A percentile compares a stretch with the other conserved stretches of the same genome.
These are phyloP conservation scores for Hansenula sp. DNA, from an alignment of 1,139 yeast species.

Conservation along the genomic window DNA sequence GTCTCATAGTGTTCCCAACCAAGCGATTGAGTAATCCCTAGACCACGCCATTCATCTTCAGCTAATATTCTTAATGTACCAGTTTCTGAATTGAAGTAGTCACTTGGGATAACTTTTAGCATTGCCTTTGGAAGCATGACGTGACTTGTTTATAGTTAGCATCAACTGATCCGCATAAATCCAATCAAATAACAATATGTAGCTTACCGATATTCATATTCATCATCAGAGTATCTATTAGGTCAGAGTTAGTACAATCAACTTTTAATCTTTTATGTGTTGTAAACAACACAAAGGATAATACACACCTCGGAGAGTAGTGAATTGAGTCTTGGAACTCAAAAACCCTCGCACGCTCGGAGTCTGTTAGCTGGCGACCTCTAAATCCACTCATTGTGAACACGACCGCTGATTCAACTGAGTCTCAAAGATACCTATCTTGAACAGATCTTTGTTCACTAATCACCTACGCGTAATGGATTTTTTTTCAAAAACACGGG, in stretches of 20 bases:
- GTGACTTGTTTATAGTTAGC: conserved; percentile 48
- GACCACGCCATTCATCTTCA: conserved; percentile 98
- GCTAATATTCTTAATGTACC: conserved; percentile 87
- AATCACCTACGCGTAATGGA: too few relatives aligned
- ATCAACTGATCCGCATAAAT: not conserved
- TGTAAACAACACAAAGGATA: not conserved
- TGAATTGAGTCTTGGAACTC: conserved; percentile 94
- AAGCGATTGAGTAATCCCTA: conserved; percentile 94
- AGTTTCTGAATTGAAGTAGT: conserved; percentile 90
- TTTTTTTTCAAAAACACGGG: not conserved
- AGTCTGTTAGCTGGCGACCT: conserved; percentile 69
- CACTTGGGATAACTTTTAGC: conserved; percentile 94
- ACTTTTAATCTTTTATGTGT: too few relatives aligned
- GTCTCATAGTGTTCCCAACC: conserved; percentile 99
- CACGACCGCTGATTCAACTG: not conserved
- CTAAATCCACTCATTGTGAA: conserved; percentile 20
- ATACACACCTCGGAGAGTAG: conserved; percentile 70
- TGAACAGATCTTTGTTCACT: too few relatives aligned
- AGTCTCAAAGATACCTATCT: too few relatives aligned
- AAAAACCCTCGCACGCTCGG: conserved; percentile 80
- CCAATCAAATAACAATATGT: not conserved
- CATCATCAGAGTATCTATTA: conserved; percentile 75
- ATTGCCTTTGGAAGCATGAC: conserved; percentile 95
- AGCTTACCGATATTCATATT: conserved; percentile 59
- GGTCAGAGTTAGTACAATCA: conserved; percentile 5